phyloP scores from a whole-genome alignment of 2,329 filamentous ascomycete species.

The Cladosporium sp. region DNA sequence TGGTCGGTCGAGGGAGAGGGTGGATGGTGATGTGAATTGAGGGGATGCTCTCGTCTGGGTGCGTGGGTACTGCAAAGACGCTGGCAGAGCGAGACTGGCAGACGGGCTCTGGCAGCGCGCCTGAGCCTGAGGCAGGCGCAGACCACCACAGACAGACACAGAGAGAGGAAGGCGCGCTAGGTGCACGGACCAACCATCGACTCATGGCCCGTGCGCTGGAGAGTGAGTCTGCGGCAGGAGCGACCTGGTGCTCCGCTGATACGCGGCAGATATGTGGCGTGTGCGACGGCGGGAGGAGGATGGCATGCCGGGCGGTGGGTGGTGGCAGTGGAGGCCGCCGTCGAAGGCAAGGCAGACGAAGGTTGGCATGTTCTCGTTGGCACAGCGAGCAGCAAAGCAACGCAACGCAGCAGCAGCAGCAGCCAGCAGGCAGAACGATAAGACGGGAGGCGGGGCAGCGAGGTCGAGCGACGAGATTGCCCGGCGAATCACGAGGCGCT shows the following conservation, averaged over 20 bases:
- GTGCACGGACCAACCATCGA: neutral
- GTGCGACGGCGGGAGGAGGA: neutral
- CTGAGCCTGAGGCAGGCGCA: slow-evolving; percentile 10
- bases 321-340: neutral
- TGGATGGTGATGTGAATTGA: slow-evolving; percentile 8
- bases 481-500: neutral
- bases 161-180: neutral
- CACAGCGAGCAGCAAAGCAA: neutral
- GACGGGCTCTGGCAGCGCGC: neutral
- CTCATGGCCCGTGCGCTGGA: neutral
- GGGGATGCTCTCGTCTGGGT: slow-evolving; percentile 6
- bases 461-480: neutral
- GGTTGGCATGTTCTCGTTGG: slow-evolving; percentile 2
- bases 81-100: neutral
- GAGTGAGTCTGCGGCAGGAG: neutral
- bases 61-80: slow-evolving; percentile 10
- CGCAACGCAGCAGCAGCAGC: neutral
- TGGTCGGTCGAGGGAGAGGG: neutral
- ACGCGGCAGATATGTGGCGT: neutral
- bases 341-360: slow-evolving; percentile 1
- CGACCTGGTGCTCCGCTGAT: neutral
- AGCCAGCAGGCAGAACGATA: slow-evolving; percentile 5
- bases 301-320: neutral
- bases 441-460: slow-evolving; percentile 13
- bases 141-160: neutral